These are phyloP conservation scores for Penicillium sclerotiorum DNA, from an alignment of 2,329 filamentous ascomycete species.

Conservation along the genomic window DNA sequence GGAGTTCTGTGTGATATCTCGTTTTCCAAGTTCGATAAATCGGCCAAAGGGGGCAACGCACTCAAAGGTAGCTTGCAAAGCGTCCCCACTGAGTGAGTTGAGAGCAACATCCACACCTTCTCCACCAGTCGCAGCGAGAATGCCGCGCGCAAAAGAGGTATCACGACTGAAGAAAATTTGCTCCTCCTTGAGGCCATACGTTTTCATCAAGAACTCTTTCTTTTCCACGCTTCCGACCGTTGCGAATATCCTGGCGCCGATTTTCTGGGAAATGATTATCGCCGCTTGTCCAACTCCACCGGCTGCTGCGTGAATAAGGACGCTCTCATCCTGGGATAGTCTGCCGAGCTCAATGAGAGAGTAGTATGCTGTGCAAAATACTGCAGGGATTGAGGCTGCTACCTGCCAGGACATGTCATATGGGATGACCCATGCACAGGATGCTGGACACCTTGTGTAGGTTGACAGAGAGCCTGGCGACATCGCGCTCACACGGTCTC, in stretches of 20 bases:
- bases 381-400: slow-evolving; percentile 31
- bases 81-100: slow-evolving; percentile 33
- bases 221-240: slow-evolving; percentile 27
- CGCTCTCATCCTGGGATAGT: slow-evolving; percentile 22
- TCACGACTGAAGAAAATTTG: slow-evolving; percentile 25
- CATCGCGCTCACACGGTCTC: slow-evolving; percentile 48
- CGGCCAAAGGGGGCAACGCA: slow-evolving; percentile 35
- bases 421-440: slow-evolving; percentile 36
- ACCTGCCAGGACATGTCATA: slow-evolving; percentile 27
- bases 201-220: slow-evolving; percentile 24
- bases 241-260: slow-evolving; percentile 28
- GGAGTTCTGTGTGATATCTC: slow-evolving; percentile 37
- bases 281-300: slow-evolving; percentile 30
- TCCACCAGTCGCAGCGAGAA: slow-evolving; percentile 29
- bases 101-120: slow-evolving; percentile 34
- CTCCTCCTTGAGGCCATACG: slow-evolving; percentile 14
- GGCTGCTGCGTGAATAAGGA: slow-evolving; percentile 30
- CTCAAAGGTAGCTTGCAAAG: slow-evolving; percentile 29
- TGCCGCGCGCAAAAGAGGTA: slow-evolving; percentile 25
- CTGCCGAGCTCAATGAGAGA: slow-evolving; percentile 29
- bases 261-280: slow-evolving; percentile 25
- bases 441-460: slow-evolving; percentile 34
- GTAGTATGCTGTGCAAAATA: slow-evolving; percentile 31
- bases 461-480: slow-evolving; percentile 31
- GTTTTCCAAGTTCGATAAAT: slow-evolving; percentile 40